Conservation (phyloP, 164 flowering plant species). For the Akebia trifoliata region DNA sequence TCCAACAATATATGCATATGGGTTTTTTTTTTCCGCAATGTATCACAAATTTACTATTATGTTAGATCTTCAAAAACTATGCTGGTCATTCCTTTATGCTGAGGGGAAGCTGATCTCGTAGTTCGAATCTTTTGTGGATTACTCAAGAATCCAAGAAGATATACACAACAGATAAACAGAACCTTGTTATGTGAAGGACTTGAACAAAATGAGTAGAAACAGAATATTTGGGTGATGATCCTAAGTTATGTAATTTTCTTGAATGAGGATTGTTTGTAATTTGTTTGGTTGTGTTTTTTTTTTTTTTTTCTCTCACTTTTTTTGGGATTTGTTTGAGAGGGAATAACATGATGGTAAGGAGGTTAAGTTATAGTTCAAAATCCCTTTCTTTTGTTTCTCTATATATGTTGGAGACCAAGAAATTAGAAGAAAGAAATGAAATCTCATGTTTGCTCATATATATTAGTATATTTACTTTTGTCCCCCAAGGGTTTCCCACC, state of each 20-base stretch:
- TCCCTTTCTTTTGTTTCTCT: constrained; percentile 10
- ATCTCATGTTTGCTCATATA: no score
- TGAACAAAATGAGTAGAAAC: not conserved
- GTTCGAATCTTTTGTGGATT: constrained; percentile 15
- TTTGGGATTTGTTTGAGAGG: constrained; percentile 3
- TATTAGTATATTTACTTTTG: no score
- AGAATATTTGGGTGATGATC: no score
- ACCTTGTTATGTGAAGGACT: not conserved
- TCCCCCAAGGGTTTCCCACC: no score
- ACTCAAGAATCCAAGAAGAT: constrained; percentile 5
- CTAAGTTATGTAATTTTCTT: no score
- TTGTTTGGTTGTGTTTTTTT: not conserved
- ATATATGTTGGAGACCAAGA: no score
- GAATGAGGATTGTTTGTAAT: no score
- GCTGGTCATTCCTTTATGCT: constrained; percentile 9
- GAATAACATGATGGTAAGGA: not conserved
- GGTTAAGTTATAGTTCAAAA: not conserved
- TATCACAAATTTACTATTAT: constrained; percentile 10
- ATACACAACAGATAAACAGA: not conserved
- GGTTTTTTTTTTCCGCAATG: not conserved
- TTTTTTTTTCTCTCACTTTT: not conserved
- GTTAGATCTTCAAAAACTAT: constrained; percentile 7
- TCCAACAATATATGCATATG: constrained; percentile 3
- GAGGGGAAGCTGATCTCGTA: constrained; percentile 1
- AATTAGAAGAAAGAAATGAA: no score